A percentile compares a stretch with the other conserved stretches of the same genome.
phyloP scores from a whole-genome alignment of 495 filamentous ascomycete genomes.

The Penicillium roqueforti region DNA sequence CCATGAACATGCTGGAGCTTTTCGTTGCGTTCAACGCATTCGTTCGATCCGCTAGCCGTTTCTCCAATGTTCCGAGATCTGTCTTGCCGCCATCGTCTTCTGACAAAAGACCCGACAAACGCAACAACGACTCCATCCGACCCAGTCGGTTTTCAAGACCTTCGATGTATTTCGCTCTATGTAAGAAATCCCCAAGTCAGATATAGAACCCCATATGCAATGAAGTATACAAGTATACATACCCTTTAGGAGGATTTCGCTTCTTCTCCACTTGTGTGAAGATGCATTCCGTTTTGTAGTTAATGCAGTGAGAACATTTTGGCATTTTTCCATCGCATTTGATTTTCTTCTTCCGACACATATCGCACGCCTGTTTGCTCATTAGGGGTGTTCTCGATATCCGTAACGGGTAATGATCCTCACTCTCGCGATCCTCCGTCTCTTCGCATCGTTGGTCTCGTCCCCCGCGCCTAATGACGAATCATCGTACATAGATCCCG shows the following conservation, averaged over 20 bases:
- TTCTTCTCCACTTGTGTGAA: slow-evolving; percentile 99
- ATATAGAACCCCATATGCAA: background rate
- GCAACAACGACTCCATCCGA: slow-evolving; percentile 86
- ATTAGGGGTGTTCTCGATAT: background rate
- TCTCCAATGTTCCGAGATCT: slow-evolving; percentile 84
- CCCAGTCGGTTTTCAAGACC: slow-evolving; percentile 91
- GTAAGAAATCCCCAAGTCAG: slow-evolving; percentile 27
- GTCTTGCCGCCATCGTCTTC: slow-evolving; percentile 84
- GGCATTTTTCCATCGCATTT: slow-evolving; percentile 98
- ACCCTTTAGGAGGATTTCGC: slow-evolving; percentile 96
- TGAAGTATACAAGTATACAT: slow-evolving; percentile 30
- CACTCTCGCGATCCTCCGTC: slow-evolving; percentile 89
- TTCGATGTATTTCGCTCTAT: slow-evolving; percentile 91
- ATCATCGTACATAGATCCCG: slow-evolving; percentile 60
- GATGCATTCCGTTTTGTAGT: slow-evolving; percentile 97
- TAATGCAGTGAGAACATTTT: slow-evolving; percentile 90
- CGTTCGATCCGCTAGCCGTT: slow-evolving; percentile 67
- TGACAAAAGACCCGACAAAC: slow-evolving; percentile 80
- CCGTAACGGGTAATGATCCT: slow-evolving; percentile 10
- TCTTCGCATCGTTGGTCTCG: slow-evolving; percentile 72
- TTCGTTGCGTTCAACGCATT: slow-evolving; percentile 36
- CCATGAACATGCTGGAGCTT: slow-evolving; percentile 27
- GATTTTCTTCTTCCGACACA: slow-evolving; percentile 99
- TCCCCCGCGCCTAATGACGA: slow-evolving; percentile 50
- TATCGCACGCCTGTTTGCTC: slow-evolving; percentile 77